Evolutionary conservation across 805 yeast genomes (phyloP), one percentile per base, ranked within the genome.

Genomic region (Saturnispora serradocipensis): DNA sequence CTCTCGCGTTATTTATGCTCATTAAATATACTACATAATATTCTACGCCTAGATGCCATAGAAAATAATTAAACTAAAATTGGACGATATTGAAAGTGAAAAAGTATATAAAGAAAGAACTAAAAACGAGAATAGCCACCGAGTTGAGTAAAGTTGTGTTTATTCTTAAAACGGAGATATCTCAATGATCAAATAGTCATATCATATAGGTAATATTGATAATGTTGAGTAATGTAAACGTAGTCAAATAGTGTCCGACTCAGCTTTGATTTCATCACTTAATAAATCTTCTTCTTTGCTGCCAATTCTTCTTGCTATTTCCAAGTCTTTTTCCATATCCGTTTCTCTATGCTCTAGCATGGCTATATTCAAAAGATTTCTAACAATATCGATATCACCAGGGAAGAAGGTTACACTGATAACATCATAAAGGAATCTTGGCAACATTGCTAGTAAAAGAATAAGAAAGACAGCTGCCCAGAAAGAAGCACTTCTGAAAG

Each of bases 401-500:
- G 95, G 95, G 48, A 59, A 61, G 66, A 77, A 82, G 51, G 80
- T 69, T 50, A 75, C 70, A 58, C 66, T 75, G 48, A 76, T 55
- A 43, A 77, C 67, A 59, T 82, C 81, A 58, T 61, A 71, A 2
- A 71, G 60, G 61, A 83, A 76, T 49, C 88, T 74, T 5, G 95
- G 95, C 45, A 82, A 61, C 43, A 86, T 55, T 54, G 83, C 77
- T 15, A 69, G 62, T 10, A 81, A 61, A 1, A 78, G 66, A 11
- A 85, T 84, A 36, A 84, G 67, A 53, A 83, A 73, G 15, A 78
- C 64, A 53, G 76, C 71, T 43, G 82, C 78, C 95, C 95, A 86
- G 62, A 81, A 82, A 5, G 77, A 61, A 34, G 75, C 69, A 5
- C 82, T 67, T 18, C 89, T 88, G 57, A 80, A 81, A 34, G 75